Conservation (phyloP, 75 land plant species). For the Sequoia sempervirens region DNA sequence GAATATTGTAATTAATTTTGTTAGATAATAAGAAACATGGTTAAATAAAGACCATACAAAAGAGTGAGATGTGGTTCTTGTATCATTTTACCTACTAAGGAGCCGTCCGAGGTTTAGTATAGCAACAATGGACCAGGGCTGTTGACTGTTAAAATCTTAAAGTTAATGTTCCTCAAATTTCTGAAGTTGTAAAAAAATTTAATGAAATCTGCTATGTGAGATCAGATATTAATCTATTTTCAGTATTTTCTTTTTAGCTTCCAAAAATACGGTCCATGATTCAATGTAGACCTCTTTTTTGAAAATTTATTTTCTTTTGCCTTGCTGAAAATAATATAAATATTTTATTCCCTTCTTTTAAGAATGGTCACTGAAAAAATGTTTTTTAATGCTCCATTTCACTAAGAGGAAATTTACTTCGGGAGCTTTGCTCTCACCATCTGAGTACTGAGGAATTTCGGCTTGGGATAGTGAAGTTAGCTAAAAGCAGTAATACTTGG, state of each 20-base stretch:
- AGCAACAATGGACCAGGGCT: not conserved
- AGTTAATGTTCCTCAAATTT: not conserved
- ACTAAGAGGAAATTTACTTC: slow-evolving; percentile 73
- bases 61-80: not conserved
- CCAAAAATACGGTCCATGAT: not conserved
- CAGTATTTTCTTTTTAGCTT: not conserved
- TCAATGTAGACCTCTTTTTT: not conserved
- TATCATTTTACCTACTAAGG: not conserved
- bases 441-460: slow-evolving; percentile 93
- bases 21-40: not conserved
- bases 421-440: slow-evolving; percentile 77
- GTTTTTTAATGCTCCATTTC: slow-evolving; percentile 28
- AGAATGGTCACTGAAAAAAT: not conserved
- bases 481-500: slow-evolving; percentile 48
- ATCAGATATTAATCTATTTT: not conserved
- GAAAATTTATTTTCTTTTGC: not conserved
- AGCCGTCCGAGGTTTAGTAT: not conserved
- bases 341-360: not conserved
- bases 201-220: not conserved
- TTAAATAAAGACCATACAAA: not conserved
- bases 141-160: not conserved
- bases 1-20: not conserved
- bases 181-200: not conserved
- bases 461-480: slow-evolving; percentile 75
- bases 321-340: not conserved